phyloP scores from a whole-genome alignment of 148 eudicot species.

The Nepenthes mirabilis region DNA sequence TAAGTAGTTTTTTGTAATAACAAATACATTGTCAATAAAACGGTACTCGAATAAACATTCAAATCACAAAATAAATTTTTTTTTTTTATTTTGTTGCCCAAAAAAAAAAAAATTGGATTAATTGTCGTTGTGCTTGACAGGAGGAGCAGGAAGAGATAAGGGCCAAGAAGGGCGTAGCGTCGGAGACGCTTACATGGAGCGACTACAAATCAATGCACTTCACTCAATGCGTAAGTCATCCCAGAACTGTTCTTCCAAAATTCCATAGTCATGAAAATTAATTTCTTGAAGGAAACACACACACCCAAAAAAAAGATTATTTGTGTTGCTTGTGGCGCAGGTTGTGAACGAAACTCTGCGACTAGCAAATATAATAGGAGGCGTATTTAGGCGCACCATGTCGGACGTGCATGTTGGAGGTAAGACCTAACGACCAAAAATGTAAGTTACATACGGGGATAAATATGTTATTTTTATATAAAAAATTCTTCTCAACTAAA shows the following conservation, averaged over 20 bases:
- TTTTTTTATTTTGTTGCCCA: no score
- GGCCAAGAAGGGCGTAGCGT: conserved; percentile 34
- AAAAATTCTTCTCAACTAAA: no score
- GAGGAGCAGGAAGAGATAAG: conserved; percentile 73
- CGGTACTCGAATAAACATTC: no score
- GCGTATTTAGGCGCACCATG: conserved; percentile 79
- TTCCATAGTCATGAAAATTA: no score
- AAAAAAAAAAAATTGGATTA: no score
- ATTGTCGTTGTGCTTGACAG: conserved; percentile 14
- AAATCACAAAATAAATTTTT: no score
- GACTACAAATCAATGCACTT: conserved; percentile 95
- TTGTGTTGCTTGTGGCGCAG: conserved; percentile 20
- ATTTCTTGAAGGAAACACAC: no score
- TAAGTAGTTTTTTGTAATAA: no score
- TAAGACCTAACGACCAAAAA: conserved; percentile 4
- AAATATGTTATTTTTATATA: no score
- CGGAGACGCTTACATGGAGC: conserved; percentile 56
- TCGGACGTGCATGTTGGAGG: conserved; percentile 65
- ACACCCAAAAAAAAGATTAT: background rate
- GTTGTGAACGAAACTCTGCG: conserved; percentile 87
- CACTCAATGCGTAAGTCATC: conserved; percentile 85
- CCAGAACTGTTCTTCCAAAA: background rate
- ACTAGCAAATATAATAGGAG: conserved; percentile 84
- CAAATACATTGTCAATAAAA: no score
- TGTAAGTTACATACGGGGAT: no score